Base-by-base conservation (phyloP, 805 yeast genomes). In the Ogataea ramenticola region DNA sequence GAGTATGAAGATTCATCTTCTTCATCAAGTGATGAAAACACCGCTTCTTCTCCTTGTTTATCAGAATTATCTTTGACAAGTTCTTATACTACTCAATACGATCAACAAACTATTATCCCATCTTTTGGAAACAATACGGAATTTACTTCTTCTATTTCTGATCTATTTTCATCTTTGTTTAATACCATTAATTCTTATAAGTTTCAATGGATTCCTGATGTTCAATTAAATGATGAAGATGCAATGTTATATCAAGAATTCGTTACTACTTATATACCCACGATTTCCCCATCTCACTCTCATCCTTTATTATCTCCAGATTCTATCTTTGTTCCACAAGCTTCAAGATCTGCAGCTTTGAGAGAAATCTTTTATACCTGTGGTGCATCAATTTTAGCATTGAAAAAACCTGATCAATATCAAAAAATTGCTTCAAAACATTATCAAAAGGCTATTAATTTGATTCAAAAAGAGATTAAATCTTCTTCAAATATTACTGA, bases 361-460 rank as follows among this genome's bases (percentile, higher is more conserved):
- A 52, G 61, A 29, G 62, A 61, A 37, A 61, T 70, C 2, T 65
- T 68, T 6, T 53, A 55, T 40, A 66, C 72, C 14, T 66, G 71
- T 52, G 74, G 73, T 5, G 64, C 68, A 8, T 51, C 69, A 0
- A 62, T 53, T 43, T 45, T 65, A n/a, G 61, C 67, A 2, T 62
- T 64, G 55, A 53, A 57, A 17, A 55, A 58, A 37, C 50, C 57
- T 0, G 1, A 43, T 54, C 39, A 29, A 4, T 48, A 62, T 38
- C 46, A 46, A 49, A 26, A 51, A 9, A 37, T 59, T 8, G 49
- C 60, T 5, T 42, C 53, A 15, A 56, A 49, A 33, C 63, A 57
- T 35, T 55, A 57, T 33, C 41, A 45, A 3, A 60, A 54, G 10
- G 52, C 66, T 2, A 43, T 50, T 16, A 27, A 46, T 11, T 42